Conservation (phyloP, 805 yeast genomes). For the Metschnikowia hibisci region DNA sequence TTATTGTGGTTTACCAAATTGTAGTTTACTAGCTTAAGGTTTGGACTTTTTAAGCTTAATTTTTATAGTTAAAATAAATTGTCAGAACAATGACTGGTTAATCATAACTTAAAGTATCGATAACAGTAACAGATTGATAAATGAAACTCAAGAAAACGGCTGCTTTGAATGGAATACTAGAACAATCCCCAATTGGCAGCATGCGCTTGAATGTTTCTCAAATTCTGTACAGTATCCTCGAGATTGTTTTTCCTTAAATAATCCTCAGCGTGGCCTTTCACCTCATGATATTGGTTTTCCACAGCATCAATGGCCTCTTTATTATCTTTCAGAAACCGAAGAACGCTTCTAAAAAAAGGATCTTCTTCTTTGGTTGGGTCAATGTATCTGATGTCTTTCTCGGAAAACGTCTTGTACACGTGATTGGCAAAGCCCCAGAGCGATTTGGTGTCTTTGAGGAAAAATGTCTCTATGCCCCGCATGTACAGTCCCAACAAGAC, state of each 20-base stretch:
- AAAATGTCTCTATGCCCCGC: constrained; percentile 12
- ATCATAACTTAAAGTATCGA: not conserved
- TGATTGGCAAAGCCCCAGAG: not conserved
- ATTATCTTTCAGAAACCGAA: not conserved
- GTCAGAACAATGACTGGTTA: too few species aligned
- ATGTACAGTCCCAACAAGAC: constrained; percentile 7
- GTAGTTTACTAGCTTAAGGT: too few species aligned
- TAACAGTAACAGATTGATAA: not conserved
- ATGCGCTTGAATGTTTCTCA: not conserved
- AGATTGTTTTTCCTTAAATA: not conserved
- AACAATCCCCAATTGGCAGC: not conserved
- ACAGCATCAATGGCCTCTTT: not conserved
- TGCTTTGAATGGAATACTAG: not conserved
- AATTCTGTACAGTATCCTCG: constrained; percentile 1
- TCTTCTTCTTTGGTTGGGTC: not conserved
- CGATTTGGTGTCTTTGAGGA: constrained; percentile 6
- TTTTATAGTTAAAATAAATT: too few species aligned
- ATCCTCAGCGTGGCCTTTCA: not conserved
- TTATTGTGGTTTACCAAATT: too few species aligned
- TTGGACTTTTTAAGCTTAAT: too few species aligned
- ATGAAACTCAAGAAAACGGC: not conserved
- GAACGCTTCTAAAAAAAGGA: not conserved
- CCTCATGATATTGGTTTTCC: not conserved
- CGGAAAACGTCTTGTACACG: not conserved
- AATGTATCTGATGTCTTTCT: not conserved